phyloP scores from a whole-genome alignment of 352 stramenopile species.

The Pythium graminicola region DNA sequence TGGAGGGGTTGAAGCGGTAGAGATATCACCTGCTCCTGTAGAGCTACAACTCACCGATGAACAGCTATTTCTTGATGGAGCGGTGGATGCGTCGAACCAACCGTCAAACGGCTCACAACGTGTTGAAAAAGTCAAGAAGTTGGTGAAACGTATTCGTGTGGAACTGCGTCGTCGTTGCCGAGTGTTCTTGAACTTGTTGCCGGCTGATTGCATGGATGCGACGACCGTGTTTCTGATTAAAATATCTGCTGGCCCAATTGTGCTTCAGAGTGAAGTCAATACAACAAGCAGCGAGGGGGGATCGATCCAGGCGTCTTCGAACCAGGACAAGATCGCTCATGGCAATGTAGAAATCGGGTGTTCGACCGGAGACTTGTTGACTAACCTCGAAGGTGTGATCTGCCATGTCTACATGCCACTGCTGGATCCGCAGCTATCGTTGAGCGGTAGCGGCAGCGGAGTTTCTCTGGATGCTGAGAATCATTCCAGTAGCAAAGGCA shows the following conservation, averaged over 20 bases:
- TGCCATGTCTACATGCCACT: conserved; percentile 88
- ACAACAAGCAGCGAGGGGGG: conserved; percentile 14
- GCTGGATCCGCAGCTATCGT: conserved; percentile 61
- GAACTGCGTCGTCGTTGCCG: conserved; percentile 54
- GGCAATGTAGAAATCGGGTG: conserved; percentile 81
- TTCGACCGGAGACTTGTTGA: conserved; percentile 79
- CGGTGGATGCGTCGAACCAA: conserved; percentile 4
- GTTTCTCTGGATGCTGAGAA: conserved; percentile 2
- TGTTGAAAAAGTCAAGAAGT: conserved; percentile 35
- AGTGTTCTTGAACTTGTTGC: conserved; percentile 61
- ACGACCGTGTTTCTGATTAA: conserved; percentile 81
- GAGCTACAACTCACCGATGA: conserved; percentile 47
- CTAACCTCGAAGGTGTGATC: conserved; percentile 82
- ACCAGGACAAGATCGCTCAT: conserved; percentile 47
- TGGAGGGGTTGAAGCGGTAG: conserved; percentile 4
- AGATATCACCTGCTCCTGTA: background rate
- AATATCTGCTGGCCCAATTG: conserved; percentile 41
- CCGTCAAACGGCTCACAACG: conserved; percentile 14
- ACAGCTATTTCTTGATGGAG: conserved; percentile 48
- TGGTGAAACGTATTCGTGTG: conserved; percentile 43
- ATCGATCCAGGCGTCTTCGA: background rate
- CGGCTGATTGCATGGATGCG: conserved; percentile 48
- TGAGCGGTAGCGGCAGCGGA: conserved; percentile 18
- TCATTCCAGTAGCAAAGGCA: conserved; percentile 10
- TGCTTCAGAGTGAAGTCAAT: conserved; percentile 25